Evolutionary conservation across 345 rosid genomes (phyloP), one percentile per base, ranked within the genome.

Genomic region (Gossypium australe): DNA sequence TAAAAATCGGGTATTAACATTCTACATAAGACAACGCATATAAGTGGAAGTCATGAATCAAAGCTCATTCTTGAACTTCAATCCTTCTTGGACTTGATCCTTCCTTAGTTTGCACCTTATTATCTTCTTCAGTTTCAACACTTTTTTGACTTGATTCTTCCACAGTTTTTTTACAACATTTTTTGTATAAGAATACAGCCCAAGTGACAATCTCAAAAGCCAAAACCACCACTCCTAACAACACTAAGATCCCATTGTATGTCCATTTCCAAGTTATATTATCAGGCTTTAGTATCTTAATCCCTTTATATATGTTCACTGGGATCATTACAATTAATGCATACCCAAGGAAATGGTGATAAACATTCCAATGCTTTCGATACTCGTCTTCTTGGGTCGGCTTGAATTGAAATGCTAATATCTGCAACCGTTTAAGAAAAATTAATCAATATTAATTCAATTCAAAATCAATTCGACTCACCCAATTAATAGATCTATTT

Each of bases 311-410:
- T 22, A 86, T 86, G 76, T 88, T 84, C 10, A 82, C 65, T 10
- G 81, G 65, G 69, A 86, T 82, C 66, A 83, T 78, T 7, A 70
- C 81, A 13, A 83, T 75, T 78, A 88, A 43, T 18, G 80, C 59
- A 61, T 82, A 88, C 9, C 92, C 92, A 34, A 84, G 71, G 59
- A 81, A 78, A 80, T 85, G 89, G 64, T 88, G 92, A 71, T 88
- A 88, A 59, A 88, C 78, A 73, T 85, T 80, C 92, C 92, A 88
- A 64, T 81, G 81, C 75, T 81, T 85, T 16, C 86, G 79, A 45
- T 82, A 84, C 34, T 82, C 82, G 2, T 86, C 89, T 1, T 0
- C 62, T 1, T 1, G 3, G 2, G 13, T 59, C 0, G 92, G 89
- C 52, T 41, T 85, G 11, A 82, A 80, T 0, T 78, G 72, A 41